Evolutionary conservation across 202 grass and related monocot genomes (phyloP).

Genomic region (Brachypodium distachyon): DNA sequence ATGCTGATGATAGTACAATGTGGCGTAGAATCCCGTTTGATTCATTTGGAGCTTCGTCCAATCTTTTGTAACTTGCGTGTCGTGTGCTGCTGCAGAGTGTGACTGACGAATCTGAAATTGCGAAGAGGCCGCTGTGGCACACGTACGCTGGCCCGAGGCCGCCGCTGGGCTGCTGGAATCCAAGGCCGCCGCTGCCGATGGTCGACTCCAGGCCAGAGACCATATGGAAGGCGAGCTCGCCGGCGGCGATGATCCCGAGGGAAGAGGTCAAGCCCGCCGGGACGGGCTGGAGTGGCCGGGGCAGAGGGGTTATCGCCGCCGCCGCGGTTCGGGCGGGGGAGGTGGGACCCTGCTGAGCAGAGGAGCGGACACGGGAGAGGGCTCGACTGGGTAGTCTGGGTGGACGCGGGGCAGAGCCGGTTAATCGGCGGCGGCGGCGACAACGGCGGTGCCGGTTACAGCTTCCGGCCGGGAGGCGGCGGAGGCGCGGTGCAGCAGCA

Average conservation of each 20-base stretch:
- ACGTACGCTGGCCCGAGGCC: background rate
- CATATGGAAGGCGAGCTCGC: slow-evolving; percentile 8
- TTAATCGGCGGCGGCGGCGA: background rate
- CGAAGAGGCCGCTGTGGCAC: slow-evolving; percentile 19
- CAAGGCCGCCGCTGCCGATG: too few relatives aligned
- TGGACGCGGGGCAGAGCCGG: too few relatives aligned
- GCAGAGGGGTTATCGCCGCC: background rate
- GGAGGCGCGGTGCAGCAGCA: background rate
- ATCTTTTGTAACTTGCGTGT: background rate
- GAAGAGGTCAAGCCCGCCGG: slow-evolving; percentile 26
- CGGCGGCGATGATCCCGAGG: background rate
- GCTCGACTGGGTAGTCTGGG: too few relatives aligned
- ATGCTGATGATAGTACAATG: too few relatives aligned
- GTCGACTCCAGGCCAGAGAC: slow-evolving; percentile 3
- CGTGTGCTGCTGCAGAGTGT: slow-evolving; percentile 11
- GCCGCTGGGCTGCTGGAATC: too few relatives aligned
- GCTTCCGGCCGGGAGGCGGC: background rate
- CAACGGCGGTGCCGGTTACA: background rate
- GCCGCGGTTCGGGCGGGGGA: background rate
- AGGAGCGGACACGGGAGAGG: too few relatives aligned
- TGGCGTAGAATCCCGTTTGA: background rate
- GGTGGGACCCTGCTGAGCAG: background rate
- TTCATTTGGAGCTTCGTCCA: background rate
- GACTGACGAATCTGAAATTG: slow-evolving; percentile 19
- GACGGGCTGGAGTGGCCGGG: slow-evolving; percentile 1